A percentile compares a stretch with the other conserved stretches of the same genome.
Conservation (phyloP, 257 asterid species). For the Solanum etuberosum region DNA sequence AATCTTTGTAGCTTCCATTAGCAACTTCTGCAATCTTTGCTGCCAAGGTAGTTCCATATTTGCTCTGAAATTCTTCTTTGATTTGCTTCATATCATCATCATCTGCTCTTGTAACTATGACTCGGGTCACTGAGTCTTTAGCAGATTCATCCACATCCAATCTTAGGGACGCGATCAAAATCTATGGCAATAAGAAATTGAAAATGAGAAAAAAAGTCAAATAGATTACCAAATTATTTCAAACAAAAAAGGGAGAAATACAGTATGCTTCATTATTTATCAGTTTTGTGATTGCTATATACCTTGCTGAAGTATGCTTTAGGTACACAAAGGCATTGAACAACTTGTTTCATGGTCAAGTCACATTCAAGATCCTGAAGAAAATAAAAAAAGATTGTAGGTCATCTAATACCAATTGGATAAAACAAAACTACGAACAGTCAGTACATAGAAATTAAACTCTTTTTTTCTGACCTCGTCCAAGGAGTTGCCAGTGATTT, state of each 20-base stretch:
- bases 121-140: conserved; percentile 58
- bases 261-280: not conserved
- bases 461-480: conserved; percentile 40
- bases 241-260: not conserved
- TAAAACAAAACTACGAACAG: too few species aligned
- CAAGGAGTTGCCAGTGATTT: conserved; percentile 36
- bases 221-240: not conserved
- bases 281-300: not conserved
- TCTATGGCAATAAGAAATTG: conserved; percentile 11
- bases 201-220: not conserved
- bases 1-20: conserved; percentile 65
- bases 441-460: not conserved
- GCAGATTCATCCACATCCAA: conserved; percentile 35
- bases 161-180: conserved; percentile 37
- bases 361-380: conserved; percentile 44
- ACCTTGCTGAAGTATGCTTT: conserved; percentile 57
- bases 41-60: conserved; percentile 29
- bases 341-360: conserved; percentile 22
- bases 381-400: not conserved
- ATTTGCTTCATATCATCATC: conserved; percentile 64
- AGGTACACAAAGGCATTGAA: conserved; percentile 64
- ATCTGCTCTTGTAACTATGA: conserved; percentile 64
- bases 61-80: conserved; percentile 34
- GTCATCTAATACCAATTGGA: not conserved
- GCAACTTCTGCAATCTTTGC: conserved; percentile 55